A percentile compares a stretch with the other conserved stretches of the same genome.
These are phyloP conservation scores for Penicillium sp. DNA, from an alignment of 2,329 filamentous ascomycete genomes.

Conservation along the genomic window DNA sequence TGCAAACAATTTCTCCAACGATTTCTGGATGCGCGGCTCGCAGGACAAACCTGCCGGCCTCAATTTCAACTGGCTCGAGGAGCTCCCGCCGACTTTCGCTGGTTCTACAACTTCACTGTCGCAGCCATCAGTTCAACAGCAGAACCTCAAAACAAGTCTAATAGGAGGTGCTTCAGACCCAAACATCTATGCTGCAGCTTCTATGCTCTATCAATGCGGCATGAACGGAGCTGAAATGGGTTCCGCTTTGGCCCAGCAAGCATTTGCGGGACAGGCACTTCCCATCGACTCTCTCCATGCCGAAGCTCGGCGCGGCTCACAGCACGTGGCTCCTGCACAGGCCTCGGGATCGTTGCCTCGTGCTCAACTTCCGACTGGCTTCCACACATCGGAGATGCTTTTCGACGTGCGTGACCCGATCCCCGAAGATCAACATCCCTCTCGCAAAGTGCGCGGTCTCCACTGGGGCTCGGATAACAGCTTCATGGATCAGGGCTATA, in stretches of 20 bases:
- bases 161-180: slow-evolving; percentile 28
- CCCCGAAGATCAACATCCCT: slow-evolving; percentile 35
- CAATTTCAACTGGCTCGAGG: slow-evolving; percentile 40
- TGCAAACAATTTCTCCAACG: slow-evolving; percentile 35
- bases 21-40: slow-evolving; percentile 35
- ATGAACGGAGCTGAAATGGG: slow-evolving; percentile 28
- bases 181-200: slow-evolving; percentile 57
- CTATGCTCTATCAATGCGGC: slow-evolving; percentile 45
- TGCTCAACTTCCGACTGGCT: slow-evolving; percentile 27
- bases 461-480: slow-evolving; percentile 66
- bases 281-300: slow-evolving; percentile 19
- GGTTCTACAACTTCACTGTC: slow-evolving; percentile 62
- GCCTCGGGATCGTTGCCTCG: slow-evolving; percentile 12
- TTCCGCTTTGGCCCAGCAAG: slow-evolving; percentile 29
- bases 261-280: slow-evolving; percentile 23
- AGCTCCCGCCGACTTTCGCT: slow-evolving; percentile 62
- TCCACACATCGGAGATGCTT: slow-evolving; percentile 38
- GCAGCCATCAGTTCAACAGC: slow-evolving; percentile 43
- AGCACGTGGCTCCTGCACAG: slow-evolving; percentile 18
- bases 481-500: slow-evolving; percentile 59
- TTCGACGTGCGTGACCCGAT: slow-evolving; percentile 36
- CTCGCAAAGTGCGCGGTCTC: slow-evolving; percentile 43
- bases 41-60: slow-evolving; percentile 29
- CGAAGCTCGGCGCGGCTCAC: slow-evolving; percentile 15
- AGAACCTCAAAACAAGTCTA: slow-evolving; percentile 25